Evolutionary conservation across 192 early-diverging fungal genomes (phyloP).

Genomic region (Coemansia sp.): DNA sequence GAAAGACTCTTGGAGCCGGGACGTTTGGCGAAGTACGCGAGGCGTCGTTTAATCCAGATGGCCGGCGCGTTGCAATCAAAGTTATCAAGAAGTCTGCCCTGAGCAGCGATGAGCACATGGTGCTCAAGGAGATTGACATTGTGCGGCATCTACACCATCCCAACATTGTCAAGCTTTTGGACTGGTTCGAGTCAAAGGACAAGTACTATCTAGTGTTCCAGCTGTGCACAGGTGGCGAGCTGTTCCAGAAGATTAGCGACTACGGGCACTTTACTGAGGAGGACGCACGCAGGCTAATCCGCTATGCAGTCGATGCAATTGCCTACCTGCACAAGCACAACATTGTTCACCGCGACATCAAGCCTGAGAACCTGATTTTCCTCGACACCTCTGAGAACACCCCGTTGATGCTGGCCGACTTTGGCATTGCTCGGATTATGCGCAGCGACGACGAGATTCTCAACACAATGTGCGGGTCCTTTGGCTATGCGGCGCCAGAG

Average conservation of each 20-base stretch:
- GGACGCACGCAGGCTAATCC: slow-evolving; percentile 75
- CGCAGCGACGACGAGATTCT: slow-evolving; percentile 63
- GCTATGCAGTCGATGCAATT: slow-evolving; percentile 70
- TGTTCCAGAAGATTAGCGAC: slow-evolving; percentile 80
- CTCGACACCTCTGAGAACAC: slow-evolving; percentile 57
- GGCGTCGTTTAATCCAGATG: slow-evolving; percentile 65
- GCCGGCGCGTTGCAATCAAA: slow-evolving; percentile 83
- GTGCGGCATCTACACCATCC: slow-evolving; percentile 80
- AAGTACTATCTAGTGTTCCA: slow-evolving; percentile 77
- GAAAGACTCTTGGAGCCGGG: slow-evolving; percentile 62
- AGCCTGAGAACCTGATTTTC: slow-evolving; percentile 90
- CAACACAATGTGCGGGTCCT: slow-evolving; percentile 82
- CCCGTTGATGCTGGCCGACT: slow-evolving; percentile 84
- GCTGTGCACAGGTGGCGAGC: slow-evolving; percentile 82
- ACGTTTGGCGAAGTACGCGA: slow-evolving; percentile 73
- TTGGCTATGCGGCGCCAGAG: slow-evolving; percentile 84
- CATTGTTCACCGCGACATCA: slow-evolving; percentile 81
- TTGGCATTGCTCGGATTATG: slow-evolving; percentile 75
- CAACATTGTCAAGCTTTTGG: slow-evolving; percentile 81
- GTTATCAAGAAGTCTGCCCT: slow-evolving; percentile 87
- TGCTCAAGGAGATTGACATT: slow-evolving; percentile 87
- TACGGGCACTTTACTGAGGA: slow-evolving; percentile 77
- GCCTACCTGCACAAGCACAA: slow-evolving; percentile 83
- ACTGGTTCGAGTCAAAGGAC: slow-evolving; percentile 69
- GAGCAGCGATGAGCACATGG: slow-evolving; percentile 81